These are phyloP conservation scores for Phoma sp. DNA, from an alignment of 2,329 filamentous ascomycete species.

Conservation along the genomic window DNA sequence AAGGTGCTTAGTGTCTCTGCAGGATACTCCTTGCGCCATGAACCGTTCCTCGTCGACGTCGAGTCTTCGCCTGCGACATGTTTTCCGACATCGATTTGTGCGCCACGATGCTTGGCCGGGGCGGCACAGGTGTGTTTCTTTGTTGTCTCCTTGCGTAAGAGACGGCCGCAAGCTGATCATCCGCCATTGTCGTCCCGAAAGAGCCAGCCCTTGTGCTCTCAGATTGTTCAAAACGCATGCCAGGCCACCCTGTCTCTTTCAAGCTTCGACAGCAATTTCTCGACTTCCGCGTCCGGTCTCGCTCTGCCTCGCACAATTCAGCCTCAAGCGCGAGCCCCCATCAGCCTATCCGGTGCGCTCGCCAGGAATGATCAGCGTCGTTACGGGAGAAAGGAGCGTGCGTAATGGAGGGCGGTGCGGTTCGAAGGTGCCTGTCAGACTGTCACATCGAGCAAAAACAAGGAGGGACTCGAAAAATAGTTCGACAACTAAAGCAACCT, in stretches of 20 bases:
- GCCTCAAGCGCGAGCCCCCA: neutral
- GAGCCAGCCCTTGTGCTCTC: neutral
- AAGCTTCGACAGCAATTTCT: neutral
- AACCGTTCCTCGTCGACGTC: no score
- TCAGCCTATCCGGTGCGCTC: neutral
- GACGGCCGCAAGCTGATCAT: neutral
- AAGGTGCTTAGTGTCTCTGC: no score
- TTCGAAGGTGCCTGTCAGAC: neutral
- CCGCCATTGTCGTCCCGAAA: neutral
- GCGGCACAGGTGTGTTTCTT: neutral
- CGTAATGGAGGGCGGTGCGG: neutral
- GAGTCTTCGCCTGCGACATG: neutral
- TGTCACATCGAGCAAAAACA: neutral
- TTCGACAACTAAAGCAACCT: neutral
- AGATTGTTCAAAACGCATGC: neutral
- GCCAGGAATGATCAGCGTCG: neutral
- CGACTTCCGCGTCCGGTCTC: neutral
- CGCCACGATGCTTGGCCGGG: no score
- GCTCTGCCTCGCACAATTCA: neutral
- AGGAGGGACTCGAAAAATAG: neutral
- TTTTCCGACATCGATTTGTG: neutral
- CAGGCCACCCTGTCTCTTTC: neutral
- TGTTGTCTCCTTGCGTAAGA: neutral
- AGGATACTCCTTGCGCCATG: no score
- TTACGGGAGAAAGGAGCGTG: neutral